Base-by-base conservation (phyloP, 129 eudicot species). In the Silybum marianum region DNA sequence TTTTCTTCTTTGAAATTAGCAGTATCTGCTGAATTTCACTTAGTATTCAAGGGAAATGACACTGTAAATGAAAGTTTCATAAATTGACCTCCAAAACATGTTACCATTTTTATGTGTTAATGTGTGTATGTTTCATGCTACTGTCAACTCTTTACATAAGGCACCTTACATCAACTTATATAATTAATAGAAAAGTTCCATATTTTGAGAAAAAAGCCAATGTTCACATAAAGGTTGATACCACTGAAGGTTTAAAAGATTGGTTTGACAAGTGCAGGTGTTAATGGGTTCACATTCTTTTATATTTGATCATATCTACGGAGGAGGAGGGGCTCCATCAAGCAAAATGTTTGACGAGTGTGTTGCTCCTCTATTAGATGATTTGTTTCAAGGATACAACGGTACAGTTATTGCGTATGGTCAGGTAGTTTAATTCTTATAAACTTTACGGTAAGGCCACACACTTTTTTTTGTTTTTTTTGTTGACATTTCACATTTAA, bases 401-500 rank as follows among this genome's bases (percentile, higher is more conserved):
- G 89, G 98, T 74, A 95, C 99, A 70, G 97, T 93, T 88, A 95
- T 95, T 72, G 98, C 99, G n/a, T 95, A 95, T 84, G 99, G 99
- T 75, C 99, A 95, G 97, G 99, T 93, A 89, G 32, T 83, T 58
- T 32, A 58, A 81, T 81, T 78, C 6, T 21, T 26, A 67, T 39
- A 51, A 44, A 83, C 79, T 23, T 78, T 73, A 7, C 28, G 40
- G 23, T 21, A 76, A 24, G 12, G 8, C 39, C 9, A 6, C 10
- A 63, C 19, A 22, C 14, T 62, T 22, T 2, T 77, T 26, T 82
- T n/a, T 58, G 73, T 19, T 32, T 72, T 14, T 72, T 13, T 77
- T 65, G 74, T 69, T 84, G 24, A 66, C 54, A 73, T 51, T 40
- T 82, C 74, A 75, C 21, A 22, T 87, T 73, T 75, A 69, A 48